These are phyloP conservation scores for Zygotorulaspora danielsina DNA, from an alignment of 805 yeast genomes.

Conservation along the genomic window DNA sequence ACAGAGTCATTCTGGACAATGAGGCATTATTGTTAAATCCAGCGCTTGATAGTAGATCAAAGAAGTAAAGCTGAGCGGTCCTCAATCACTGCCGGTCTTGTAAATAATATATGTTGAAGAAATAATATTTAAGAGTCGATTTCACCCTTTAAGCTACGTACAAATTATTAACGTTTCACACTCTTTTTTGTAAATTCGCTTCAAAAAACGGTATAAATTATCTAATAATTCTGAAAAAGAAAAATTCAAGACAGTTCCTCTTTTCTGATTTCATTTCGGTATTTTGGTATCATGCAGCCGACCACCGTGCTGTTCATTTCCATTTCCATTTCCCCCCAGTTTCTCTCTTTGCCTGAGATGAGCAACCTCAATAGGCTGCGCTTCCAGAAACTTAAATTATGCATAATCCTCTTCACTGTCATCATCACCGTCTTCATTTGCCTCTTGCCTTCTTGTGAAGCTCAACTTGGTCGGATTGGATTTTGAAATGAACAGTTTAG, in stretches of 20 bases:
- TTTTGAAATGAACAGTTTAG: constrained; percentile 22
- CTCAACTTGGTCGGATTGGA: constrained; percentile 21
- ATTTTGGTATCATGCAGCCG: too few relatives aligned
- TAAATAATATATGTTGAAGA: constrained; percentile 5
- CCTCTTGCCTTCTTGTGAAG: constrained; percentile 8
- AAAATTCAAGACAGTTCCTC: too few relatives aligned
- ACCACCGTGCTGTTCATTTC: too few relatives aligned
- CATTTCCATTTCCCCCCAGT: too few relatives aligned
- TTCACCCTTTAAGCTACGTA: not conserved
- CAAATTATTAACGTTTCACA: not conserved
- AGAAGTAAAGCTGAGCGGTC: constrained; percentile 18
- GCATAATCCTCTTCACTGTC: constrained; percentile 7
- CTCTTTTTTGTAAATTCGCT: not conserved
- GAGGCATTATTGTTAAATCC: constrained; percentile 90
- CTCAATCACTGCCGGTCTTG: constrained; percentile 3
- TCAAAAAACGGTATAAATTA: too few relatives aligned
- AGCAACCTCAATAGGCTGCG: too few relatives aligned
- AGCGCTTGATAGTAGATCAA: constrained; percentile 64
- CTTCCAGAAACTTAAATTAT: too few relatives aligned
- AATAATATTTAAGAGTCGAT: not conserved
- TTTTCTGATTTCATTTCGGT: too few relatives aligned
- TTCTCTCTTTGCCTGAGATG: too few relatives aligned
- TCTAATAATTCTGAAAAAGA: too few relatives aligned
- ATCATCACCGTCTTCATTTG: constrained; percentile 5
- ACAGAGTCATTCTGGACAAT: constrained; percentile 85